Percentiles rank a stretch among this genome's conserved stretches.
phyloP scores from a whole-genome alignment of 176 grass and related monocot genomes.

The Canna indica region DNA sequence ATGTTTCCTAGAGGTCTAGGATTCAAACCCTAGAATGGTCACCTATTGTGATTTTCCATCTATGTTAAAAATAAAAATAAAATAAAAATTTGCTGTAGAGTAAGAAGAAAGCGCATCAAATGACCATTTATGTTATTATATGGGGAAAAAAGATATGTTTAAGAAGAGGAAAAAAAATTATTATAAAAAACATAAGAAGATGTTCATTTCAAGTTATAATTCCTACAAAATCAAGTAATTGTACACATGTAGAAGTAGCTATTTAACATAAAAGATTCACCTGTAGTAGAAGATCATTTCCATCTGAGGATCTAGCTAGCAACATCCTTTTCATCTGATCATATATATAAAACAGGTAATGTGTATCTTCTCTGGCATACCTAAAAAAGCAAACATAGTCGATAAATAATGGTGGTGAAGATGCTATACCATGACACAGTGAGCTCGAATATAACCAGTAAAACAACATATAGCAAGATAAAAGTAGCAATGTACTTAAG shows the following conservation, averaged over 20 bases:
- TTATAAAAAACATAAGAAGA: background rate
- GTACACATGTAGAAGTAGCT: slow-evolving; percentile 13
- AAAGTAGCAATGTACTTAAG: slow-evolving; percentile 50
- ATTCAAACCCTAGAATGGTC: too few relatives aligned
- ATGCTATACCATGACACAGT: slow-evolving; percentile 1
- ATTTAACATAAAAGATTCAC: slow-evolving; percentile 28
- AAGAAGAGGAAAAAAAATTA: too few relatives aligned
- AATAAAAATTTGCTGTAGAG: background rate
- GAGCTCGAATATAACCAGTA: background rate
- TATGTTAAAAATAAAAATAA: too few relatives aligned
- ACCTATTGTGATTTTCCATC: too few relatives aligned
- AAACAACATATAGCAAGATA: slow-evolving; percentile 23
- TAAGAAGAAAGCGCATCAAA: background rate
- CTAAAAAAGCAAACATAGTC: slow-evolving; percentile 33
- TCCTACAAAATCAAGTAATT: slow-evolving; percentile 9
- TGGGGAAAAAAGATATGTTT: too few relatives aligned
- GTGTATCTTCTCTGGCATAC: slow-evolving; percentile 99
- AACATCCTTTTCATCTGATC: slow-evolving; percentile 80
- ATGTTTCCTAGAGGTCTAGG: too few relatives aligned
- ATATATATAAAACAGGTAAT: slow-evolving; percentile 87
- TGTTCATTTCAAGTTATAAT: background rate
- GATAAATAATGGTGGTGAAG: background rate
- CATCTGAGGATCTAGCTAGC: slow-evolving; percentile 39
- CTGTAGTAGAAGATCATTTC: slow-evolving; percentile 76
- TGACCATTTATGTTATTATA: too few relatives aligned